phyloP scores from a whole-genome alignment of 106 monocot genomes.

The Posidonia australis region DNA sequence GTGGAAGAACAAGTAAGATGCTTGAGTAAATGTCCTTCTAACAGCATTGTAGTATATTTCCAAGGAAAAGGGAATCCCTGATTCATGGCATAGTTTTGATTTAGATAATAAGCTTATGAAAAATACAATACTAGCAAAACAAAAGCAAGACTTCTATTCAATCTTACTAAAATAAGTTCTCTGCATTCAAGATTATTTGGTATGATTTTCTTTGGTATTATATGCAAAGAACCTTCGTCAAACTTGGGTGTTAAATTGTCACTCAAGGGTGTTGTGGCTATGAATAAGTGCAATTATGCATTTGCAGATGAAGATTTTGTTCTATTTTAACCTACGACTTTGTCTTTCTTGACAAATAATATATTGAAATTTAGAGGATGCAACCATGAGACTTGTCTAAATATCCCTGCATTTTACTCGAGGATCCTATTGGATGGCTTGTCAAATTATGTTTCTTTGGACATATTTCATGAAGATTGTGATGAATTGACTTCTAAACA shows the following conservation, averaged over 20 bases:
- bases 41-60: too few relatives aligned
- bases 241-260: conserved; percentile 4
- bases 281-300: conserved; percentile 2
- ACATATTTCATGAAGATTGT: conserved; percentile 57
- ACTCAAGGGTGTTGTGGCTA: conserved; percentile 2
- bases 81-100: too few relatives aligned
- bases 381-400: conserved; percentile 12
- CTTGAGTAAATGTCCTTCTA: too few relatives aligned
- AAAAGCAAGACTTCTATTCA: conserved; percentile 43
- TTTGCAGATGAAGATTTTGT: conserved; percentile 47
- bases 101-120: too few relatives aligned
- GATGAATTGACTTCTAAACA: conserved; percentile 13
- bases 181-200: conserved; percentile 56
- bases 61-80: too few relatives aligned
- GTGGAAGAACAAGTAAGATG: too few relatives aligned
- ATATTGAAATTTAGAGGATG: conserved; percentile 13
- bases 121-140: conserved; percentile 42
- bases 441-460: conserved; percentile 34
- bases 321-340: conserved; percentile 59
- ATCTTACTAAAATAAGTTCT: conserved; percentile 57
- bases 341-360: conserved; percentile 39
- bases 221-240: conserved; percentile 32
- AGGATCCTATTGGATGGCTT: conserved; percentile 52
- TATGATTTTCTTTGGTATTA: conserved; percentile 34
- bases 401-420: conserved; percentile 43